A percentile compares a stretch with the other conserved stretches of the same genome.
Conservation (phyloP, 345 rosid genomes). For the Pistacia vera region DNA sequence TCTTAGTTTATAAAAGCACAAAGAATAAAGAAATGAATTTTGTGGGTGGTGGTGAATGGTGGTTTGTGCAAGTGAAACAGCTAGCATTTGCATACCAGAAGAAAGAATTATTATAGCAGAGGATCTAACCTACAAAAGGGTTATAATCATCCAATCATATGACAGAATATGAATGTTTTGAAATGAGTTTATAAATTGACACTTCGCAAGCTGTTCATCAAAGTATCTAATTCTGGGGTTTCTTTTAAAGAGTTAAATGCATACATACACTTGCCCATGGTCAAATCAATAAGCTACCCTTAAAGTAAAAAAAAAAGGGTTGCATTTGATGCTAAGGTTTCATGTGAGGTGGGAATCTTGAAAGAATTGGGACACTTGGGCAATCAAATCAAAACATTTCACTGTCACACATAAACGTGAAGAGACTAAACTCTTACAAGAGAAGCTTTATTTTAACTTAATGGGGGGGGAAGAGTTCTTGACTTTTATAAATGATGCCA, state of each 20-base stretch:
- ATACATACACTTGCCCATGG: neutral
- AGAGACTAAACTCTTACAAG: conserved; percentile 50
- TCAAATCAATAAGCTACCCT: conserved; percentile 12
- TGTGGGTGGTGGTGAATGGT: neutral
- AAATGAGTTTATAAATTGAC: neutral
- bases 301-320: neutral
- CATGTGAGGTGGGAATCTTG: conserved; percentile 19
- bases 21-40: neutral
- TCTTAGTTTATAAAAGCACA: neutral
- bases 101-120: conserved; percentile 7
- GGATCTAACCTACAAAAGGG: conserved; percentile 3
- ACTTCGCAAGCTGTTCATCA: neutral
- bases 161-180: neutral
- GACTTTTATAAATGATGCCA: neutral
- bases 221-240: neutral
- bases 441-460: neutral
- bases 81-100: neutral
- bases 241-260: neutral
- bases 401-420: conserved; percentile 44
- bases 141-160: conserved; percentile 13
- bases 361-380: conserved; percentile 1
- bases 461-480: conserved; percentile 4
- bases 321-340: neutral
- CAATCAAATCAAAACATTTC: conserved; percentile 37
- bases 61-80: neutral